These are phyloP conservation scores for Brasenia schreberi DNA, from an alignment of 164 flowering plant species.

Conservation along the genomic window DNA sequence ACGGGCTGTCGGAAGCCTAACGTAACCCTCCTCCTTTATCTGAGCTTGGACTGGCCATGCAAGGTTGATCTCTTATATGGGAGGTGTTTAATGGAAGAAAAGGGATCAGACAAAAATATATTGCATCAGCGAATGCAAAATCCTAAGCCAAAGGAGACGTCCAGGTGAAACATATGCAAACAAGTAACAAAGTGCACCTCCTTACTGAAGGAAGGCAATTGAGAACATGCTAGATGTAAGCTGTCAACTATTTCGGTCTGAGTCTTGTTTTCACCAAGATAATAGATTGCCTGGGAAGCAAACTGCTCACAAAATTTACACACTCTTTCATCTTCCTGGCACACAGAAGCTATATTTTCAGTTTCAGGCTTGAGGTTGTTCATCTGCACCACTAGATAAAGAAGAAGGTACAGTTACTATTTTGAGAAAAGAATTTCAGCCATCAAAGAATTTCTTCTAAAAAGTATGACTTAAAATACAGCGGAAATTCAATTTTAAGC, in stretches of 20 bases:
- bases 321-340: slow-evolving; percentile 19
- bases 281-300: slow-evolving; percentile 39
- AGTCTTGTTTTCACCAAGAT: slow-evolving; percentile 50
- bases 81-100: no score
- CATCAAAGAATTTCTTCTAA: neutral
- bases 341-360: slow-evolving; percentile 9
- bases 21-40: no score
- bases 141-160: no score
- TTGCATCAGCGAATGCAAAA: neutral
- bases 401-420: slow-evolving; percentile 2
- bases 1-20: no score
- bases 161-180: no score
- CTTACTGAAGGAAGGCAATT: slow-evolving; percentile 28
- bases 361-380: slow-evolving; percentile 6
- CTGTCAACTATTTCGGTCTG: slow-evolving; percentile 41
- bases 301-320: slow-evolving; percentile 66
- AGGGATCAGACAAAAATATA: neutral
- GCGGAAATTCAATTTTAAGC: no score
- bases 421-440: neutral
- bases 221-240: slow-evolving; percentile 54
- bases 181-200: slow-evolving; percentile 24
- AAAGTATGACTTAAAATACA: no score
- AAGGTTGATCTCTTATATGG: no score
- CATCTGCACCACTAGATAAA: slow-evolving; percentile 19
- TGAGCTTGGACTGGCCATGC: no score